Evolutionary conservation across 2,329 filamentous ascomycete genomes (phyloP).

Genomic region (Chalaropsis thielavioides): DNA sequence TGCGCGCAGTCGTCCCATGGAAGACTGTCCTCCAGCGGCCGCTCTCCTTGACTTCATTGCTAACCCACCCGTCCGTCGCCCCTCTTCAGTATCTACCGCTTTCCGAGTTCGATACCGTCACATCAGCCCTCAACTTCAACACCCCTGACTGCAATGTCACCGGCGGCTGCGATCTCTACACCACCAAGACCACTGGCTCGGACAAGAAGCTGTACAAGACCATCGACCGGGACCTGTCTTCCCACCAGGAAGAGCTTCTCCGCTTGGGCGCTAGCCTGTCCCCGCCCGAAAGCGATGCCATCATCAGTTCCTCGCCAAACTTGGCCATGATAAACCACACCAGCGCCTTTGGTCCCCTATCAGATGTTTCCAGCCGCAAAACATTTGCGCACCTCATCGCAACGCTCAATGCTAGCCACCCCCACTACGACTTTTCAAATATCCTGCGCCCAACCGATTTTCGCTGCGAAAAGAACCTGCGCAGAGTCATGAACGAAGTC

Average conservation of each 20-base stretch:
- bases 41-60: slow-evolving; percentile 2
- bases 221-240: slow-evolving; percentile 82
- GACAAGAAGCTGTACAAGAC: slow-evolving; percentile 97
- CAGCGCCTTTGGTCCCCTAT: slow-evolving; percentile 82
- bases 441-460: slow-evolving; percentile 83
- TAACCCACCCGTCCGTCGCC: slow-evolving; percentile 10
- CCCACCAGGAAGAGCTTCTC: slow-evolving; percentile 77
- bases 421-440: slow-evolving; percentile 89
- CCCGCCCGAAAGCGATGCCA: slow-evolving; percentile 60
- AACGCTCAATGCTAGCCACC: slow-evolving; percentile 85
- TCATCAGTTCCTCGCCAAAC: slow-evolving; percentile 50
- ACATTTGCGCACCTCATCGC: slow-evolving; percentile 95
- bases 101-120: slow-evolving; percentile 80
- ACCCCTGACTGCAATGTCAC: slow-evolving; percentile 84
- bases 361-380: slow-evolving; percentile 72
- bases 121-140: slow-evolving; percentile 86
- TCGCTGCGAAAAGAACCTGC: slow-evolving; percentile 64
- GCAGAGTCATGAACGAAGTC: slow-evolving; percentile 70
- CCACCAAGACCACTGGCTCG: slow-evolving; percentile 83
- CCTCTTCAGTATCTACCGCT: slow-evolving; percentile 67
- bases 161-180: slow-evolving; percentile 92
- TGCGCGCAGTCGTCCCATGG: neutral
- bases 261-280: slow-evolving; percentile 78
- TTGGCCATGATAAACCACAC: slow-evolving; percentile 54
- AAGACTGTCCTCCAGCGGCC: neutral